Base-by-base conservation (phyloP, 345 rosid genomes). In the Anacardium occidentale region DNA sequence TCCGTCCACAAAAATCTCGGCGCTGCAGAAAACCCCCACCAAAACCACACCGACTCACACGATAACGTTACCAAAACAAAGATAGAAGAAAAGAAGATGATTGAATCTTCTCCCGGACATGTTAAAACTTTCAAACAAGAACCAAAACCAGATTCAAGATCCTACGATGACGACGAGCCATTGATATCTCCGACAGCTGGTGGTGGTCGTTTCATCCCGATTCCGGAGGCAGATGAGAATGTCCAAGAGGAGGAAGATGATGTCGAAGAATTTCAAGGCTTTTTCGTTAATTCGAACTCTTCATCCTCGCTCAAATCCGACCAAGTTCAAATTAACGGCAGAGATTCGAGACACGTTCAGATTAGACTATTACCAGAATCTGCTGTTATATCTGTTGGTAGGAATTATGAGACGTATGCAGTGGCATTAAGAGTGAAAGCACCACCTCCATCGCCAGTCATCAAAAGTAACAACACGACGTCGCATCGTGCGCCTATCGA, bases 121-220 rank as follows among this genome's bases (percentile, higher is more conserved):
- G 64, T 74, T 1, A 69, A 58, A 64, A 29, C 66, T 25, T 50
- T 62, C 5, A 51, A 65, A 15, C 32, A 44, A 1, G 75, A 76
- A 53, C 69, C n/a, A 64, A 77, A 58, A 48, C 59, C 77, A 22
- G 73, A 58, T 74, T 78, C 82, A 12, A 83, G 85, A 73, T 84
- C 82, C 52, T 94, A 94, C 80, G 85, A 86, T 3, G 97, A 94
- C 42, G 98, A 94, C 32, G 98, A 94, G 83, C 91, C 94, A 17
- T 75, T 94, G 72, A 60, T 83, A 17, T 87, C 94, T 3, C 83
- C 87, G 7, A 64, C 82, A 3, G 80, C 90, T 0, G 82, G 77
- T 0, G 80, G 76, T 8, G 80, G 70, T 17, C 75, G 87, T 47
- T 88, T 83, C 66, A 71, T 77, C 32, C 66, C 98, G 55, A 91